Base-by-base conservation (phyloP, 2,329 filamentous ascomycete species). In the Colletotrichum sp. region DNA sequence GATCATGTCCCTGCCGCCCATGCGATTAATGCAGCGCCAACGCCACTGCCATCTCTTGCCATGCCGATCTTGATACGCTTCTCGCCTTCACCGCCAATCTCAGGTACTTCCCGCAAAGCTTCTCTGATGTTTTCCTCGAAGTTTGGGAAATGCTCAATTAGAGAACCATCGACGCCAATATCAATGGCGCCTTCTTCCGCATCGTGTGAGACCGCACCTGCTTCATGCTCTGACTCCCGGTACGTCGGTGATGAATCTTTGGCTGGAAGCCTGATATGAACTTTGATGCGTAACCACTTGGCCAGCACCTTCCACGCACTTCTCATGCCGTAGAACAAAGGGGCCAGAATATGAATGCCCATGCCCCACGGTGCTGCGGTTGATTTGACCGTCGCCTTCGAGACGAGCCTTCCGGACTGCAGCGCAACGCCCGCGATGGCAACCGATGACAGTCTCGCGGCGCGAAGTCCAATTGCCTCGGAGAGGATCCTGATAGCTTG, bases 1-100 rank as follows among this genome's bases (percentile, higher is more conserved):
- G 9, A 28, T 60, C 25, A 60, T 15, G 56, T 16, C 6, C 74
- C 68, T 8, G 74, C 74, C 22, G 79, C 78, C 66, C 79, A 79
- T 6, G 93, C 93, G 83, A 94, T 94, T 80, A 95, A 83, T 68
- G 93, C 93, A 9, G 93, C 93, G 62, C 93, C 93, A 36, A 95
- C 92, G 67, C 93, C 93, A 78, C 90, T 93, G 18, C 93, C 93
- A 80, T 95, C 93, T 85, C 94, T 94, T 30, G 93, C 93, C 79
- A 94, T 91, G 5, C 93, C 93, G 79, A 95, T 94, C 55, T 91
- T 87, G 58, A 95, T 89, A 81, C 89, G 90, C 84, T 90, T 91
- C 82, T 94, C 93, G 8, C 92, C 92, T 30, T 84, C 82, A 8
- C 81, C 81, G 3, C 93, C 93, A 78, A 95, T 90, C 72, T 90